phyloP scores from a whole-genome alignment of 495 filamentous ascomycete genomes.

The Polyplosphaeria fusca region DNA sequence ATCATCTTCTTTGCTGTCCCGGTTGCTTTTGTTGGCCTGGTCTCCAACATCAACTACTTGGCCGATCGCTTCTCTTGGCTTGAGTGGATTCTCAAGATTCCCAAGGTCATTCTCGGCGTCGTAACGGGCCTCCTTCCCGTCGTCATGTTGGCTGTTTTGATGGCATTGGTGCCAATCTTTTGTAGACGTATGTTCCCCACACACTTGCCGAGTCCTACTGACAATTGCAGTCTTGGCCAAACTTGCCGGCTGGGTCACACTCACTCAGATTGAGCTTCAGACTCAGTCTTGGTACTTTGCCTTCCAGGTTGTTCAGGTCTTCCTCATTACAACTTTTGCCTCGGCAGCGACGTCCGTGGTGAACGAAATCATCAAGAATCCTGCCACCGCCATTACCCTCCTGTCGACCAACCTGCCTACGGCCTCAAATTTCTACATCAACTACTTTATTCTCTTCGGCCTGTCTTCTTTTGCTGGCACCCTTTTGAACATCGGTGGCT shows the following conservation, averaged over 20 bases:
- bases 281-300: conserved; percentile 90
- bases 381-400: conserved; percentile 56
- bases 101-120: conserved; percentile 68
- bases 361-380: conserved; percentile 61
- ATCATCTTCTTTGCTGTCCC: conserved; percentile 97
- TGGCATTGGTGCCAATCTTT: conserved; percentile 84
- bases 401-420: conserved; percentile 74
- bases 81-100: conserved; percentile 69
- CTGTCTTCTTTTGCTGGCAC: conserved; percentile 74
- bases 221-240: conserved; percentile 63
- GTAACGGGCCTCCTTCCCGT: conserved; percentile 81
- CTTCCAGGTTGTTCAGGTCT: conserved; percentile 95
- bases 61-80: conserved; percentile 62
- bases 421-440: conserved; percentile 90
- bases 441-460: conserved; percentile 92
- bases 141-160: conserved; percentile 76
- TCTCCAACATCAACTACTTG: conserved; percentile 80
- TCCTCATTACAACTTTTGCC: conserved; percentile 78
- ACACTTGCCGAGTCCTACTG: not conserved
- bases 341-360: conserved; percentile 72
- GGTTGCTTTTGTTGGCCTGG: conserved; percentile 75
- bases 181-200: conserved; percentile 60
- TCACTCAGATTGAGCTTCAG: conserved; percentile 75
- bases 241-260: conserved; percentile 71
- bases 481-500: conserved; percentile 72